A percentile compares a stretch with the other conserved stretches of the same genome.
phyloP scores from a whole-genome alignment of 1,139 yeast genomes.

The Taphrina communis region DNA sequence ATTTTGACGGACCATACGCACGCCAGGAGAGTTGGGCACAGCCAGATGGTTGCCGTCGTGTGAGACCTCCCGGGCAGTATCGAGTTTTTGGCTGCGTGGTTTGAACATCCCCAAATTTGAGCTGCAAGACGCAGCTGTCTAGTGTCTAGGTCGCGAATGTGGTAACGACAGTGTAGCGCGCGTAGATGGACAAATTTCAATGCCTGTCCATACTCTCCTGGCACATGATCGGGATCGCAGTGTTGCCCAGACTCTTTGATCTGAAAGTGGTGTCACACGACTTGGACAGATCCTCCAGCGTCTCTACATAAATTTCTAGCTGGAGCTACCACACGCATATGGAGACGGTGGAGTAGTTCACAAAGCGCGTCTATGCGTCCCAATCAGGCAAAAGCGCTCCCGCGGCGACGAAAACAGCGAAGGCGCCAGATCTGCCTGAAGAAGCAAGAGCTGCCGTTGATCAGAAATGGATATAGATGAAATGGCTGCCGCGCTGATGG shows the following conservation, averaged over 20 bases:
- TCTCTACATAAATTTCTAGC: no score
- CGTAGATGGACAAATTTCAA: no score
- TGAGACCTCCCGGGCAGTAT: not conserved
- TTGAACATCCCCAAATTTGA: not conserved
- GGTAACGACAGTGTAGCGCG: not conserved
- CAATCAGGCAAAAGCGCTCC: not conserved
- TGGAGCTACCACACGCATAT: not conserved
- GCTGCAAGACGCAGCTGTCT: no score
- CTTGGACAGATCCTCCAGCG: no score
- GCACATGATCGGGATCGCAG: no score
- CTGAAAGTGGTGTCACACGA: no score
- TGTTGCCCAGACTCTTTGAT: no score
- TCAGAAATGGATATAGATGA: not conserved
- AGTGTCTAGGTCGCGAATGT: no score
- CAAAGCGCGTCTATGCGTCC: constrained; percentile 3
- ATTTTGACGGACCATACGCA: constrained; percentile 12
- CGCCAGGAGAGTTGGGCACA: not conserved
- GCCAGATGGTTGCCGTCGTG: no score
- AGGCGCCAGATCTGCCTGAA: no score
- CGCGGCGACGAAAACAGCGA: no score
- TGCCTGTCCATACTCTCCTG: not conserved
- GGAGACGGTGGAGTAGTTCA: not conserved
- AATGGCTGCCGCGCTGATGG: not conserved
- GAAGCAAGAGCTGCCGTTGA: not conserved
- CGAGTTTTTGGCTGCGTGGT: not conserved